Base-by-base conservation (phyloP, 2,329 filamentous ascomycete genomes). In the Dothideomycetes sp. region DNA sequence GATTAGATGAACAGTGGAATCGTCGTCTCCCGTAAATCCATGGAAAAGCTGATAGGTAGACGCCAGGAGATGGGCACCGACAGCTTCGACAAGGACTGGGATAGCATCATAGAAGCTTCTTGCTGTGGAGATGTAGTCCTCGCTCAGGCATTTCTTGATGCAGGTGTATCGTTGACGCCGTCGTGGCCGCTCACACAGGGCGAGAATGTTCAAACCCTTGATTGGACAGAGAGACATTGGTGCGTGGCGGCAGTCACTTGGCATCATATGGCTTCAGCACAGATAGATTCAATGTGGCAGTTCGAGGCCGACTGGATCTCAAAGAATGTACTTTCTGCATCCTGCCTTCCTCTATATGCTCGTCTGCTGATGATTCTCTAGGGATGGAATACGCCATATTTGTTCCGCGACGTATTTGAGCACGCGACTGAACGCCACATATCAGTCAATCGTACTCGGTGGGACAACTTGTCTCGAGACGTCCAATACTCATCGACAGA, bases 21-120 rank as follows among this genome's bases (percentile, higher is more conserved):
- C 16, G 37, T 68, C n/a, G 42, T 67, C 8, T 66, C 64, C 1
- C 52, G 59, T 17, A 53, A 57, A 4, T 63, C 65, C 0, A 40
- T 66, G 19, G 60, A 65, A 52, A 27, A 27, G 12, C 12, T 27
- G 12, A 12, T 7, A 27, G 22, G 22, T 12, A 27, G 12, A 12
- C 22, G 39, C 19, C 15, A 8, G 18, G 46, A 56, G 24, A 45
- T 43, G 11, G 49, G 38, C 2, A 51, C 45, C 11, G 39, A 46
- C 31, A 60, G 66, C 29, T 70, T 68, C 41, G 52, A 55, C 2
- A 45, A 52, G 5, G 41, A 54, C 22, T 48, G 45, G 42, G 52
- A 53, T 17, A 36, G 19, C 3, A 49, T 53, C 37, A 52, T 47
- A 3, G 44, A 46, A 24, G 33, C 34, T 2, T 47, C 49, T 15